A percentile compares a stretch with the other conserved stretches of the same genome.
Evolutionary conservation across 1,284 basidiomycete species (phyloP).

Genomic region (Boletus smithii): DNA sequence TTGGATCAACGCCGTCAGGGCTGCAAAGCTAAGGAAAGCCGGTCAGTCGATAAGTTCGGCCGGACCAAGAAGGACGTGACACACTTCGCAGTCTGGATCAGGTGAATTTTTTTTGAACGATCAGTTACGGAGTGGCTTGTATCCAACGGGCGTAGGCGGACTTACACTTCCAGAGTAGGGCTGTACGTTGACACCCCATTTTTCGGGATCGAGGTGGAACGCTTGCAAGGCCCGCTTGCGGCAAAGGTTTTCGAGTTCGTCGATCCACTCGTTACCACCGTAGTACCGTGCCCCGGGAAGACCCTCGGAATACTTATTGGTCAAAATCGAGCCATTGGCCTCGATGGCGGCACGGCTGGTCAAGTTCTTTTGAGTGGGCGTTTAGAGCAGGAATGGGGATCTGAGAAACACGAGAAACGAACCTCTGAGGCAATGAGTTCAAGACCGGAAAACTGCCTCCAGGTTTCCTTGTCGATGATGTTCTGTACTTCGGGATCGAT

Average conservation of each 20-base stretch:
- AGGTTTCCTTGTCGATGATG: conserved; percentile 99
- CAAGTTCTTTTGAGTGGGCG: conserved; percentile 65
- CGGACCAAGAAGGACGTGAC: conserved; percentile 18
- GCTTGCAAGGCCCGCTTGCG: conserved; percentile 94
- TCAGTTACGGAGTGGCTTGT: conserved; percentile 8
- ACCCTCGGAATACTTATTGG: conserved; percentile 98
- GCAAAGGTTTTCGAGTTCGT: conserved; percentile 93
- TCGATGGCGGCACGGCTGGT: conserved; percentile 94
- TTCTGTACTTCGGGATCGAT: conserved; percentile 93
- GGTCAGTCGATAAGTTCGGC: conserved; percentile 6
- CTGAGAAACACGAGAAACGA: conserved; percentile 16
- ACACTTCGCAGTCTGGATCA: conserved; percentile 76
- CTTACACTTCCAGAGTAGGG: conserved; percentile 92
- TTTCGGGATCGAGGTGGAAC: conserved; percentile 90
- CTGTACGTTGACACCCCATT: conserved; percentile 99
- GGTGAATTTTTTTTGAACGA: neutral
- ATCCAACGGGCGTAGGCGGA: conserved; percentile 22
- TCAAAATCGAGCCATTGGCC: conserved; percentile 97
- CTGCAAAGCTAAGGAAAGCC: conserved; percentile 75
- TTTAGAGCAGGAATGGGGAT: conserved; percentile 9
- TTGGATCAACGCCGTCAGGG: conserved; percentile 94
- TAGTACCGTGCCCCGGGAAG: conserved; percentile 96
- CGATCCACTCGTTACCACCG: conserved; percentile 96
- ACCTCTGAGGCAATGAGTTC: conserved; percentile 96
- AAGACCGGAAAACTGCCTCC: conserved; percentile 96